Base-by-base conservation (phyloP, 306 rosid genomes). In the Elaeagnus macrophylla region DNA sequence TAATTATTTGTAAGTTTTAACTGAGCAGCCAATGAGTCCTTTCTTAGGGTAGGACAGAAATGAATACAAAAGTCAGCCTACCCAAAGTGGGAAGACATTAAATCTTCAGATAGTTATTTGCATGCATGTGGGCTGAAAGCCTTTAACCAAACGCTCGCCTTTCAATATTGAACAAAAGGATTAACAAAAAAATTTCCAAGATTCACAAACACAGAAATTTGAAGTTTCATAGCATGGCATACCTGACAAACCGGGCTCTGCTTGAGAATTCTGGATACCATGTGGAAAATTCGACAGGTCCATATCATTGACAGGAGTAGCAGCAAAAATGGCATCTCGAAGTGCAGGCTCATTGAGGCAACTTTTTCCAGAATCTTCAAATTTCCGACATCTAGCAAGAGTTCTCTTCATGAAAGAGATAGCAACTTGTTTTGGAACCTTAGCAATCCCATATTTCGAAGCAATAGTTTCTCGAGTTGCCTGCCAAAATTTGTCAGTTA, bases 401-500 rank as follows among this genome's bases (percentile, higher is more conserved):
- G 88, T 74, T 59, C 84, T 81, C 81, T 81, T 89, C 88, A 74
- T 86, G 67, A 83, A 89, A 72, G 79, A 79, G 56, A 50, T 51
- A 40, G 95, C 94, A 60, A 71, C 78, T 63, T 70, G 88, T 72
- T 79, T 83, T 56, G 94, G 72, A 65, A 79, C 83, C 85, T 78
- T 83, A 19, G 85, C 65, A 54, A 85, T 67, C 64, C 95, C 89
- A 56, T 57, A 54, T 65, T 82, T 89, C 44, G 84, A 79, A 56
- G 94, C 89, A 7, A 45, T 67, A 65, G 78, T 85, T 66, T 85
- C 94, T 17, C 94, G 89, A 50, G 95, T 83, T 48, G 95, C 95
- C 97, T 89, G 66, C 47, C 70, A 78, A 74, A 50, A 82, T 57
- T 57, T 61, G 48, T 32, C 64, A 61, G 66, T 12, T 55, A 57